Conservation (phyloP, 345 rosid species). For the Firmiana major region DNA sequence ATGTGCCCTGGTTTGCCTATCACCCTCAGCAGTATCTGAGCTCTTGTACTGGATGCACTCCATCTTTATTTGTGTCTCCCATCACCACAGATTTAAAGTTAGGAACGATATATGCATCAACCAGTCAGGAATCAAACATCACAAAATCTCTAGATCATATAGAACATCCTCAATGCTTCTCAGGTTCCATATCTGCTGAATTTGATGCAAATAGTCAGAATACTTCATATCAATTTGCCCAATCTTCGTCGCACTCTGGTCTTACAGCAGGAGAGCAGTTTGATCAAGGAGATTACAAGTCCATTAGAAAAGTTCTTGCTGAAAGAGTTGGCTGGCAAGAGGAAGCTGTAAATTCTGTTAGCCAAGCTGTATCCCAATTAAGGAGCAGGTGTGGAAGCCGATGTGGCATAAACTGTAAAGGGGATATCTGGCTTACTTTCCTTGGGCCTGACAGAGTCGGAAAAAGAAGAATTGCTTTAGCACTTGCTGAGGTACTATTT, state of each 20-base stretch:
- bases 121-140: constrained; percentile 29
- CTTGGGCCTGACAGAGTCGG: constrained; percentile 69
- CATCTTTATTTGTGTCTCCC: constrained; percentile 24
- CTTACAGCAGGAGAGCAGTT: constrained; percentile 20
- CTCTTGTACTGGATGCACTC: constrained; percentile 21
- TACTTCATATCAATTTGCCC: constrained; percentile 19
- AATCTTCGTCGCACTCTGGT: constrained; percentile 25
- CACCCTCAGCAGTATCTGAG: constrained; percentile 15
- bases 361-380: constrained; percentile 45
- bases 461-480: constrained; percentile 55
- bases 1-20: constrained; percentile 6
- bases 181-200: constrained; percentile 23
- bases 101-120: constrained; percentile 46
- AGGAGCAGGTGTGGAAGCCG: constrained; percentile 36
- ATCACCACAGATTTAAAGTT: constrained; percentile 58
- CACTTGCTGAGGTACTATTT: constrained; percentile 52
- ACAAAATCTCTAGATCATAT: constrained; percentile 22
- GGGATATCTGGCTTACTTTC: constrained; percentile 60
- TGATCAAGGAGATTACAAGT: constrained; percentile 40
- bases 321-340: constrained; percentile 58
- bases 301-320: constrained; percentile 39
- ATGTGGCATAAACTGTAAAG: constrained; percentile 21
- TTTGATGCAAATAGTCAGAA: constrained; percentile 24
- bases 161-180: constrained; percentile 19
- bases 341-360: constrained; percentile 48